Evolutionary conservation across 225 moss, liverwort and hornwort species (phyloP), one percentile per base, ranked within the genome.

Genomic region (Anthoceros angustus): DNA sequence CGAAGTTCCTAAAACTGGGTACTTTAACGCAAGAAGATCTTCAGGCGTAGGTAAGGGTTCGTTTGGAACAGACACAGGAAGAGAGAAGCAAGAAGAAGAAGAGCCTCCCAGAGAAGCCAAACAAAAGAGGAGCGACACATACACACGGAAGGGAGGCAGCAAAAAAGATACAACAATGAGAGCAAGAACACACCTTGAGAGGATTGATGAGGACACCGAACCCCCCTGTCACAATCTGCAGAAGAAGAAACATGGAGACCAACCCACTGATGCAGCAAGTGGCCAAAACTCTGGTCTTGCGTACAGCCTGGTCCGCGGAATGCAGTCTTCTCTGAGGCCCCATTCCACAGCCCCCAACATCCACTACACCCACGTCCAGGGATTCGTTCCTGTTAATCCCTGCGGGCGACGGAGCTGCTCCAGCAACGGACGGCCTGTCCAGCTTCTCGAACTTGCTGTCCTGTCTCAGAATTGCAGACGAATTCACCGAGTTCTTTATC

Each of bases 171-270:
- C 7, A 55, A 55, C 18, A 8, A 55, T 18, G 6, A 55, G 8
- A 18, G 46, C 46, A 48, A 32, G 23, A 7, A 55, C 55, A 64
- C 40, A 72, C 72, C 62, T 66, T 38, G 61, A 32, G 42, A 24
- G 72, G 43, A 40, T 61, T 66, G 24, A 41, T 25, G 46, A 73
- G 63, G 10, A 73, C 68, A 4, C 73, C 69, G 39, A 73, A 65
- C 9, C 73, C 73, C n/a, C 73, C 73, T 23, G 73, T 63, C 39
- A 69, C 64, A 43, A 73, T 73, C 64, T 73, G 73, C 12, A 73
- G 50, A 49, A 73, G 48, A 11, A 73, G 42, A 18, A 68, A 69
- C 40, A 73, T 41, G n/a, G 69, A 68, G 6, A 73, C 23, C 50
- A 69, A 60, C 20, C 63, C 73, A 12, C 73, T 68, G 50, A 73